Base-by-base conservation (phyloP, 768 basidiomycete species). In the Cystofilobasidium capitatum region DNA sequence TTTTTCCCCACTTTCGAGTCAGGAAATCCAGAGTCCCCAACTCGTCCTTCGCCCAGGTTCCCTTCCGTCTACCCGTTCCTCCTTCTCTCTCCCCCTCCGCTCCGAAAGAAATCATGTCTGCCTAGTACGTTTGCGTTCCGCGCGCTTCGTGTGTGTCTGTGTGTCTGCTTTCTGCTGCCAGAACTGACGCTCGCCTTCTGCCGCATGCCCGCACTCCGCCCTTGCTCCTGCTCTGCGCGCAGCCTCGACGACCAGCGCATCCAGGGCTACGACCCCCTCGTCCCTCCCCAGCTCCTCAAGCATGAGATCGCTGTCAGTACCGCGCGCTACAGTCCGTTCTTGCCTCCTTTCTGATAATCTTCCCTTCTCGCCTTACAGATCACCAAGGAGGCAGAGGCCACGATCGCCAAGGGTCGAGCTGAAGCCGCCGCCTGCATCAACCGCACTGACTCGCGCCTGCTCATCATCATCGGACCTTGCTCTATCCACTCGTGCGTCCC, bases 391-490 rank as follows among this genome's bases (percentile, higher is more conserved):
- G 87, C 91, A 0, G 83, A 84, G 71, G 82, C 74, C 72, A 91
- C 88, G 24, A 88, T 96, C 76, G 85, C 89, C 3, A 77, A 82
- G 22, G 86, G 91, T 5, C 87, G 94, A 70, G 87, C 84, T 80
- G 81, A 82, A 69, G 83, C 90, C 0, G 88, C 91, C 0, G 81
- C 84, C 66, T 85, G 94, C 71, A 81, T 92, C 37, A 84, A 88
- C 0, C 91, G 92, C 29, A 83, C 85, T 44, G 92, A 93, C 71
- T 63, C 47, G 62, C 85, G 91, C 55, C 71, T 98, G 2, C 81
- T 98, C 49, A 91, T 97, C 74, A 82, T 98, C 73, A 87, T 97
- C 71, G 94, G 94, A 3, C 94, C 94, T 31, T 98, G 94, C 80
- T 91, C 89, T 0, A 96, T 98, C 70, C 94, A 98, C 39, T 68